Percentiles rank a stretch among this genome's conserved stretches.
Conservation (phyloP, 2,329 filamentous ascomycete species). For the Periconia sp. region DNA sequence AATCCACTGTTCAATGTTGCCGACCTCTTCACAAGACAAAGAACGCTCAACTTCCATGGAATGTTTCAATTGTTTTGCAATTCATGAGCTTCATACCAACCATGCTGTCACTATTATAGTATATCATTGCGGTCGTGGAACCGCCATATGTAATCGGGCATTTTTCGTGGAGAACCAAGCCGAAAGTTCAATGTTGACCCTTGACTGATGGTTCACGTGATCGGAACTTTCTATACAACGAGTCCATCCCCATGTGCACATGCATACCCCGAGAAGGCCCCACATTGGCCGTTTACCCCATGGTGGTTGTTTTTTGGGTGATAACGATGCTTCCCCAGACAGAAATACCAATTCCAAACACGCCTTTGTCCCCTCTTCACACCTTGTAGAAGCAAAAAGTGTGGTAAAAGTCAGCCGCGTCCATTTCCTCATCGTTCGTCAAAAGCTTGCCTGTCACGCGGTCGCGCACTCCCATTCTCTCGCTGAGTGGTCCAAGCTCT, state of each 20-base stretch:
- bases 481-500: slow-evolving; percentile 79
- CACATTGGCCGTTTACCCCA: not conserved
- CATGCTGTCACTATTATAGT: slow-evolving; percentile 1
- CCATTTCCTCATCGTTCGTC: slow-evolving; percentile 84
- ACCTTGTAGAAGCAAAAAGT: slow-evolving; percentile 98
- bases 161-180: no score
- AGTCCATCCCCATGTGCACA: no score
- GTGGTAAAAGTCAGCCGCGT: slow-evolving; percentile 81
- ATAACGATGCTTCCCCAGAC: no score
- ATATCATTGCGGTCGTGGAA: no score
- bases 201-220: no score
- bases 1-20: not conserved
- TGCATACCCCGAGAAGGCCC: not conserved
- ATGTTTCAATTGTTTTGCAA: no score
- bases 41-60: no score
- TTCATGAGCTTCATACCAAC: not conserved
- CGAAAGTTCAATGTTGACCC: no score
- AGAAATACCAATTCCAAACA: not conserved
- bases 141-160: no score
- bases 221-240: no score
- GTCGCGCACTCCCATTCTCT: slow-evolving; percentile 91
- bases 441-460: slow-evolving; percentile 66
- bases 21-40: no score
- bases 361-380: not conserved
- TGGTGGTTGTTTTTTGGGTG: not conserved